Evolutionary conservation across 176 grass and related monocot species (phyloP).

Genomic region (Aegilops umbellulata): DNA sequence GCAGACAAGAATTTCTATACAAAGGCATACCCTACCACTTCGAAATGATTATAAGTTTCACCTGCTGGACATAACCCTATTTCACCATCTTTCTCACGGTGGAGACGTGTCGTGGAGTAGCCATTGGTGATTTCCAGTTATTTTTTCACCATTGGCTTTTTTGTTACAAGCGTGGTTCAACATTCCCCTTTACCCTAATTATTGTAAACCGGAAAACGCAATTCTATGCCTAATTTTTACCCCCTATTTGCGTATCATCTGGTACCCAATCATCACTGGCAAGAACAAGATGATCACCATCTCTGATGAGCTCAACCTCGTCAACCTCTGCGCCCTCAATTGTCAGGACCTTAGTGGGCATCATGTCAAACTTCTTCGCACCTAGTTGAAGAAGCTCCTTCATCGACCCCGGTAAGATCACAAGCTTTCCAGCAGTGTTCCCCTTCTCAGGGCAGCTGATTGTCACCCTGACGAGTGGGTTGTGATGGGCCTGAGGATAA

Average conservation of each 20-base stretch:
- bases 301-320: slow-evolving; percentile 74
- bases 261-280: slow-evolving; percentile 40
- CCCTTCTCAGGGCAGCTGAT: slow-evolving; percentile 70
- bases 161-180: neutral
- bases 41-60: too few relatives aligned
- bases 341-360: slow-evolving; percentile 55
- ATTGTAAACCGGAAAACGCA: neutral
- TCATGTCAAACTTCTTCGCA: slow-evolving; percentile 50
- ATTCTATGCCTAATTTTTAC: neutral
- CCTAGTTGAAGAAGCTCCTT: slow-evolving; percentile 71
- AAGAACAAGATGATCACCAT: slow-evolving; percentile 76
- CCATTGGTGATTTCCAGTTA: neutral
- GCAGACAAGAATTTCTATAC: slow-evolving; percentile 15
- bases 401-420: slow-evolving; percentile 62
- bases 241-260: slow-evolving; percentile 23
- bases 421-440: slow-evolving; percentile 51
- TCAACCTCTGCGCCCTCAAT: slow-evolving; percentile 74
- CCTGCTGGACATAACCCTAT: neutral
- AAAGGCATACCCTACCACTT: neutral
- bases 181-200: neutral
- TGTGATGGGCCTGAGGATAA: neutral
- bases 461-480: slow-evolving; percentile 42
- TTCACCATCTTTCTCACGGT: neutral
- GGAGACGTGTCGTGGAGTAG: neutral
- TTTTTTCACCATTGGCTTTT: neutral